These are phyloP conservation scores for Eucalyptus marginata DNA, from an alignment of 345 rosid genomes.

Conservation along the genomic window DNA sequence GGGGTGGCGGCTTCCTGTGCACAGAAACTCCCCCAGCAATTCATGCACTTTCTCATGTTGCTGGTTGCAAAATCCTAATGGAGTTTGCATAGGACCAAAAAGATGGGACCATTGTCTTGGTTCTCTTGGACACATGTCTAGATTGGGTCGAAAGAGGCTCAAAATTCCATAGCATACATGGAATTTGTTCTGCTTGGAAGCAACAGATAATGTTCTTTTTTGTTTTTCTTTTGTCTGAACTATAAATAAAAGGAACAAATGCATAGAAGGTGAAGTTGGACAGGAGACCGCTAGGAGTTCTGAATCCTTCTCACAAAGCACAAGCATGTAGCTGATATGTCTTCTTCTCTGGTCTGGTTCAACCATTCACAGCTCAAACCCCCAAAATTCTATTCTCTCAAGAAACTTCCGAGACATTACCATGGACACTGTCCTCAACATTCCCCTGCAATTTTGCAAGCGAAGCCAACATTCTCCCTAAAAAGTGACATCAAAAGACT, in stretches of 20 bases:
- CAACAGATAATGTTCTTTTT: not conserved
- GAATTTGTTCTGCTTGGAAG: conserved; percentile 8
- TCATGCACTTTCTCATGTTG: not conserved
- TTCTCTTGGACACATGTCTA: conserved; percentile 40
- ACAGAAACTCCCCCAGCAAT: not conserved
- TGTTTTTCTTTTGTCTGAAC: not conserved
- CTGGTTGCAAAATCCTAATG: not conserved
- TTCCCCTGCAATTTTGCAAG: not conserved
- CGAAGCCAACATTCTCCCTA: not conserved
- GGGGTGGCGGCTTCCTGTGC: not conserved
- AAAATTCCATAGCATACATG: conserved; percentile 4
- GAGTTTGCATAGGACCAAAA: not conserved
- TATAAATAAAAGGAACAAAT: not conserved
- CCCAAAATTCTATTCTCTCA: not conserved
- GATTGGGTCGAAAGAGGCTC: conserved; percentile 51
- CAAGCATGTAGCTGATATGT: not conserved
- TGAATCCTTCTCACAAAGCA: not conserved
- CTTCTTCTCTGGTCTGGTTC: not conserved
- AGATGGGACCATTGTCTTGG: conserved; percentile 11
- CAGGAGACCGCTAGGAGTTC: not conserved
- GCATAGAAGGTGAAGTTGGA: not conserved
- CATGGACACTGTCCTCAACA: not conserved
- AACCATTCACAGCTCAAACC: not conserved
- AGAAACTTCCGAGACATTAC: not conserved
- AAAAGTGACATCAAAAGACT: not conserved